A percentile compares a stretch with the other conserved stretches of the same genome.
phyloP scores from a whole-genome alignment of 331 rosid genomes.

The Dryas integrifolia region DNA sequence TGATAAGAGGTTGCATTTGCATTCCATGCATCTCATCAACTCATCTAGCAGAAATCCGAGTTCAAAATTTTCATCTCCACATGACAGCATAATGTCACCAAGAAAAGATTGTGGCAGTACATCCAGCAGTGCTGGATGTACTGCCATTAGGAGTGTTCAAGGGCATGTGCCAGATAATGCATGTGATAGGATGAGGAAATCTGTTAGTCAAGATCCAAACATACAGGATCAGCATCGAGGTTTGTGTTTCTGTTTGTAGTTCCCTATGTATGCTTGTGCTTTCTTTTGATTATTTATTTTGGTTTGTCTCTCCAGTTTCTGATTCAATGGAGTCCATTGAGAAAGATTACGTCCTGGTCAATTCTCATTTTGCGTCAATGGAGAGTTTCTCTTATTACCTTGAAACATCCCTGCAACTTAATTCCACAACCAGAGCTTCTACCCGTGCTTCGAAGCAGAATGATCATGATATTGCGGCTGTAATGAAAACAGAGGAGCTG shows the following conservation, averaged over 20 bases:
- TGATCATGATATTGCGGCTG: constrained; percentile 33
- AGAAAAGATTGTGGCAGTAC: constrained; percentile 30
- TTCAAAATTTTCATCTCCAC: constrained; percentile 27
- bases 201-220: constrained; percentile 33
- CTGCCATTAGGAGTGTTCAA: constrained; percentile 11
- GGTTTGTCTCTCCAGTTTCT: constrained; percentile 41
- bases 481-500: constrained; percentile 35
- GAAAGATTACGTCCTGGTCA: constrained; percentile 72
- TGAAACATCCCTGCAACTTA: constrained; percentile 52
- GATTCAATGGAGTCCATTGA: constrained; percentile 73
- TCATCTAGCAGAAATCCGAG: constrained; percentile 32
- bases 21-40: constrained; percentile 28
- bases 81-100: constrained; percentile 22
- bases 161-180: constrained; percentile 33
- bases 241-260: constrained; percentile 30
- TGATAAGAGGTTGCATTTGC: constrained; percentile 32
- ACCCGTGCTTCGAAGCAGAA: constrained; percentile 33
- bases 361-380: constrained; percentile 49
- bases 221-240: constrained; percentile 53
- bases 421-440: constrained; percentile 39
- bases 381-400: constrained; percentile 44
- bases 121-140: neutral
- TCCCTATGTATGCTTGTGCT: constrained; percentile 17
- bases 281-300: constrained; percentile 27
- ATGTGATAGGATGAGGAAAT: constrained; percentile 31